Conservation (phyloP, 2,329 filamentous ascomycete species). For the Aurifilum marmelostoma region DNA sequence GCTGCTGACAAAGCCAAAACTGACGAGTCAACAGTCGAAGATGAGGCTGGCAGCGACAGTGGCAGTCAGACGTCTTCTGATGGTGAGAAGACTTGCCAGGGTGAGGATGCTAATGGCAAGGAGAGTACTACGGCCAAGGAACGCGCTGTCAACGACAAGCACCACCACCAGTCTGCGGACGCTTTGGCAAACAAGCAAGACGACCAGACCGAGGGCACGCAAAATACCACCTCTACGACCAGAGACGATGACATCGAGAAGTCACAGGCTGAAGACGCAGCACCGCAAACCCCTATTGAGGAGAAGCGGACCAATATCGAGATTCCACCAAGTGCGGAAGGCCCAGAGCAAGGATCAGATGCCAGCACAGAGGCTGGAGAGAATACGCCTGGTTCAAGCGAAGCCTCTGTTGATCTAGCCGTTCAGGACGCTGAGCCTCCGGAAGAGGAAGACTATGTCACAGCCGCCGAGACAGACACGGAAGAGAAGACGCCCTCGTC, state of each 20-base stretch:
- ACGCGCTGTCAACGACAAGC: constrained; percentile 15
- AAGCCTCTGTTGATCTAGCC: neutral
- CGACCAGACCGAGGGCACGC: neutral
- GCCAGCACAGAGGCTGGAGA: constrained; percentile 28
- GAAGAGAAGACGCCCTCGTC: constrained; percentile 10
- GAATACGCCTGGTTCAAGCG: constrained; percentile 30
- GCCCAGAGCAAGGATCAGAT: constrained; percentile 1
- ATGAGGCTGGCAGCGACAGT: constrained; percentile 14
- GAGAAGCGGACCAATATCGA: constrained; percentile 44
- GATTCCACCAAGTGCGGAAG: constrained; percentile 28
- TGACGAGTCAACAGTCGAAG: constrained; percentile 3
- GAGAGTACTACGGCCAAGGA: constrained; percentile 30
- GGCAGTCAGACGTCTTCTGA: constrained; percentile 12
- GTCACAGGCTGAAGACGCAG: constrained; percentile 40
- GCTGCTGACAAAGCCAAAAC: constrained; percentile 10
- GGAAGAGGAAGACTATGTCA: constrained; percentile 16
- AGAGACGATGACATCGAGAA: constrained; percentile 25
- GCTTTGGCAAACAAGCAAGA: neutral
- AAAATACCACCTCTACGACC: neutral
- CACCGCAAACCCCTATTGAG: neutral
- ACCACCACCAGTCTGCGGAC: no score
- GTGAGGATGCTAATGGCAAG: constrained; percentile 5
- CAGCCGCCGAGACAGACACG: constrained; percentile 10
- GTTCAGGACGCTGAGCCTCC: constrained; percentile 4
- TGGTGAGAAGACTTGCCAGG: neutral